Evolutionary conservation across 2,329 filamentous ascomycete species (phyloP), one percentile per base, ranked within the genome.

Genomic region (Aureobasidium melanogenum): DNA sequence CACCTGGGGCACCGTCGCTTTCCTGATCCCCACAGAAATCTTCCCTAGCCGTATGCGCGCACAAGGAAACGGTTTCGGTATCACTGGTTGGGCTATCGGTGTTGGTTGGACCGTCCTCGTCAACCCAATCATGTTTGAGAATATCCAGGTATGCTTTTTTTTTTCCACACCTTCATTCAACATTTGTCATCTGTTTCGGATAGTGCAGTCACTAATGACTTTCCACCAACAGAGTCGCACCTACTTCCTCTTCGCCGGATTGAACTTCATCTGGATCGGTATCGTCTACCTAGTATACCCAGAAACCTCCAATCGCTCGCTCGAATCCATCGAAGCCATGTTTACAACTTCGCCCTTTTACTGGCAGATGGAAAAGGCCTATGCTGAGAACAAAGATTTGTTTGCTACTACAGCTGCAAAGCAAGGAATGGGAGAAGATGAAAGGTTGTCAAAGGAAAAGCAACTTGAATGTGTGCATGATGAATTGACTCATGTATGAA

Each of bases 11-110:
- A 79, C 76, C 1, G 74, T 78, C 3, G 78, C 79, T 2, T 82
- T 80, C 65, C 69, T 81, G 7, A 67, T 80, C 4, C 79, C 78
- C 0, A 82, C 81, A 0, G 82, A 84, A 68, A 82, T 84, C 61
- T 84, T 81, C 71, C 77, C 82, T 1, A 79, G 76, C 17, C 79
- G 81, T 46, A 76, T 84, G 56, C 76, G 82, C 24, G 81, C 82
- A n/a, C 79, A 84, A 67, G 83, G 82, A 8, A 82, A 84, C 66
- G 80, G 80, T 8, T 83, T 84, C 64, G 79, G 79, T 19, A 82
- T 85, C 62, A 80, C 80, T 1, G 81, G 82, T 1, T 85, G 82
- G 82, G 81, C 82, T 19, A 76, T 83, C 62, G 82, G 81, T 39
- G 78, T 80, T 9, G 81, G 81, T 38, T 78, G 79, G 77, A 82